Base-by-base conservation (phyloP, 768 basidiomycete genomes). In the Phylloporus scabripes region DNA sequence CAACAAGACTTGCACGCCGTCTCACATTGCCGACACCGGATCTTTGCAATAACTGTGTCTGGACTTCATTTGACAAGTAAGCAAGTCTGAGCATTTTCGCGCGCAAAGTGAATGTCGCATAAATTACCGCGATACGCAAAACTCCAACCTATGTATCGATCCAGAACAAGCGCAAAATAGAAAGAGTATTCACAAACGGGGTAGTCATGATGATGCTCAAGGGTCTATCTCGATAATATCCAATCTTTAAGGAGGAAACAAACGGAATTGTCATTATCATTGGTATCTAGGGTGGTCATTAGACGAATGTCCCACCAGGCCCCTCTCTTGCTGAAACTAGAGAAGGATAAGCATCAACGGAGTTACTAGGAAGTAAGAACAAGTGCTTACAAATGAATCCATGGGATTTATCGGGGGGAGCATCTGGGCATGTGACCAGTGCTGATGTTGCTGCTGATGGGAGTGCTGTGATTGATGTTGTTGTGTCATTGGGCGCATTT, bases 301-400 rank as follows among this genome's bases (percentile, higher is more conserved):
- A 57, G 74, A 71, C 52, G 75, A 67, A 53, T 70, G 70, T 57
- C 75, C 75, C 61, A 76, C 73, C 63, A 77, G 55, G 53, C 64
- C 70, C 66, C 77, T 72, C 57, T 78, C 77, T 62, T 77, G 77
- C 34, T 68, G 54, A 62, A 51, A 61, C 58, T 61, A 26, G 24
- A 12, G 6, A 11, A n/a, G 26, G 29, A 48, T 54, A 43, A 62
- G 55, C 40, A 43, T 50, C 37, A 38, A 45, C 29, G 21, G 20
- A 54, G 47, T 40, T 17, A 11, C 4, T 45, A 12, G 40, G 17
- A n/a, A n/a, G n/a, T n/a, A n/a, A n/a, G 41, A 34, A 44, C 12
- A 40, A 45, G 20, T 5, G 70, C 83, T 71, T 66, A 89, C 87
- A 64, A 79, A 87, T 49, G 83, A 65, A 40, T 87, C 82, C 61